Percentiles rank a stretch among this genome's conserved stretches.
Conservation (phyloP, 1,139 yeast genomes). For the Spencermartinsiella ligniputridi region DNA sequence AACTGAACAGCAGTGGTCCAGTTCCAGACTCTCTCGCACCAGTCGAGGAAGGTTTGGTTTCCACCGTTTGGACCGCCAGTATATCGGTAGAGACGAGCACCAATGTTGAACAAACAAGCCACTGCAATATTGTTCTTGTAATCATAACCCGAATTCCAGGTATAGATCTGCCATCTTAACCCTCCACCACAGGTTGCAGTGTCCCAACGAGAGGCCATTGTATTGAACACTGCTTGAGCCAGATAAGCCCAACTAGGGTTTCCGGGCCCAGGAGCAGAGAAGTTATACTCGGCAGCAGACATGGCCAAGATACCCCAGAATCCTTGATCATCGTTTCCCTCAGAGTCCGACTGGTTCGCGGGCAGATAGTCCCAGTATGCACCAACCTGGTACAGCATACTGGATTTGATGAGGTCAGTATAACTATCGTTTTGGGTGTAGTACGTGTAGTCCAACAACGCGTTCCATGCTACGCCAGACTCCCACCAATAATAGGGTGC, state of each 20-base stretch:
- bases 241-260: constrained; percentile 62
- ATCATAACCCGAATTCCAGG: constrained; percentile 70
- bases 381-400: constrained; percentile 65
- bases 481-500: constrained; percentile 92
- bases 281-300: constrained; percentile 79
- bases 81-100: constrained; percentile 72
- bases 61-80: constrained; percentile 36
- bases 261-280: constrained; percentile 53
- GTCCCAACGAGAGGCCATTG: constrained; percentile 78
- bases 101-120: constrained; percentile 71
- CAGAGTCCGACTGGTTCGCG: constrained; percentile 65
- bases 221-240: constrained; percentile 71
- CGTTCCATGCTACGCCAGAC: constrained; percentile 86
- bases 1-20: constrained; percentile 60
- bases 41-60: constrained; percentile 56
- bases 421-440: constrained; percentile 55
- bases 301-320: constrained; percentile 85
- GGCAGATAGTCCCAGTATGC: constrained; percentile 67
- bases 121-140: constrained; percentile 78
- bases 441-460: constrained; percentile 62
- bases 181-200: constrained; percentile 63
- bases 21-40: constrained; percentile 64
- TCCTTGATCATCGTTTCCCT: constrained; percentile 92
- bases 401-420: constrained; percentile 49
- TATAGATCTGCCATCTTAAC: constrained; percentile 79